Evolutionary conservation across 768 basidiomycete genomes (phyloP), one percentile per base, ranked within the genome.

Genomic region (Scleroderma citrinum): DNA sequence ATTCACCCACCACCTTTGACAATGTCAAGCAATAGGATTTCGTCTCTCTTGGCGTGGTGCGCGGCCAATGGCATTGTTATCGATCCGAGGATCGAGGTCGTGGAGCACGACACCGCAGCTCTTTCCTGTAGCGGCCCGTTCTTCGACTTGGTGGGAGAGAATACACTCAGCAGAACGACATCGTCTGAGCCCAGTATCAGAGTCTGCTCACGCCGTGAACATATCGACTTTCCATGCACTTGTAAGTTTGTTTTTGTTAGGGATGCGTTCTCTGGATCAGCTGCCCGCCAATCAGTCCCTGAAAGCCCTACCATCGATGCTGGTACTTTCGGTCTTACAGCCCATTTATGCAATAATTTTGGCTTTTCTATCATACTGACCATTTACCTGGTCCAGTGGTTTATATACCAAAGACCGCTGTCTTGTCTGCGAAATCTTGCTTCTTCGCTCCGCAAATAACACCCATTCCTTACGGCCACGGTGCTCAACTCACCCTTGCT

Each of bases 401-500:
- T 7, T 71, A 71, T 31, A 86, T 87, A 57, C 81, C 83, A 31
- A 85, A 81, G 64, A 52, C 68, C 47, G 71, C 76, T 39, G 74
- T 87, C 17, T 70, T 89, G 17, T 87, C 86, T 29, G 76, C 73
- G 39, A 73, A 72, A 55, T 76, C 77, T 1, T 83, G 78, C 62
- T 69, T 73, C 36, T 59, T 81, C 40, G 70, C 75, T 30, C 62
- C 61, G 20, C 52, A 60, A 39, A 75, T 86, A 30, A 58, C 74
- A 0, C 54, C 69, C 13, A 66, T 66, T 23, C 75, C 76, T 10
- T 77, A 75, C 58, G 86, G 85, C 2, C 71, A 75, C 30, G 76
- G 69, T 34, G 82, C 84, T 3, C 78, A 79, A 42, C 71, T 87
- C 30, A 72, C 77, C 31, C 73, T 87, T 5, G 69, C 85, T 11